A percentile compares a stretch with the other conserved stretches of the same genome.
Conservation (phyloP, 73 alveolate genomes). For the Stentor roeselii region DNA sequence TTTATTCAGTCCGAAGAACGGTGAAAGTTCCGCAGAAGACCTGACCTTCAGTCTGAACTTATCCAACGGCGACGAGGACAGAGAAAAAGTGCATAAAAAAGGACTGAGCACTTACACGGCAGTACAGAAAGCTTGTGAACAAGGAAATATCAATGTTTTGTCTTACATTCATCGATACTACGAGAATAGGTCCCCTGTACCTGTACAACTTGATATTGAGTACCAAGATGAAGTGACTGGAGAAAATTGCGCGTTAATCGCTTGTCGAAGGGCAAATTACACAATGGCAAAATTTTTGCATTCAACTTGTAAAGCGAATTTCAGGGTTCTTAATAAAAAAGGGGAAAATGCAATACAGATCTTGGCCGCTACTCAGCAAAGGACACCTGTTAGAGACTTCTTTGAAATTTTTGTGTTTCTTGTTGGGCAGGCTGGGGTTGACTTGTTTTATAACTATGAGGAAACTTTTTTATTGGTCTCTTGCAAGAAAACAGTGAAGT, state of each 20-base stretch:
- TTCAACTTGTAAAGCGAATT: conserved; percentile 17
- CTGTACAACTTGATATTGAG: conserved; percentile 8
- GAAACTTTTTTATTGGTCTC: conserved; percentile 9
- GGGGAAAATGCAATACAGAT: conserved; percentile 26
- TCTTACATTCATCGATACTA: neutral
- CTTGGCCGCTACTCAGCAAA: neutral
- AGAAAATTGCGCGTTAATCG: conserved; percentile 28
- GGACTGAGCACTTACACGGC: conserved; percentile 12
- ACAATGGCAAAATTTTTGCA: conserved; percentile 6
- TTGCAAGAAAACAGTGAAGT: neutral
- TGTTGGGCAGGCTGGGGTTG: neutral
- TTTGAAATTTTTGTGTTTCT: neutral
- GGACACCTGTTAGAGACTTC: neutral
- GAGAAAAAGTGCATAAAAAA: neutral
- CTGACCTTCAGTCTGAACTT: neutral
- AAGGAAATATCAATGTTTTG: conserved; percentile 16
- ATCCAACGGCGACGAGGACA: neutral
- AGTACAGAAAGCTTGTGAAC: conserved; percentile 24
- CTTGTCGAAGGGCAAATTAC: conserved; percentile 25
- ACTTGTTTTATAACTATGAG: conserved; percentile 1
- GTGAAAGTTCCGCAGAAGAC: too few relatives aligned
- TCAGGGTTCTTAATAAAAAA: neutral
- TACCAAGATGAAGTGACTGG: conserved; percentile 21
- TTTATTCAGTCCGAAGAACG: neutral
- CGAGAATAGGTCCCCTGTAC: neutral